Base-by-base conservation (phyloP, 2,329 filamentous ascomycete species). In the Phoma sp. region DNA sequence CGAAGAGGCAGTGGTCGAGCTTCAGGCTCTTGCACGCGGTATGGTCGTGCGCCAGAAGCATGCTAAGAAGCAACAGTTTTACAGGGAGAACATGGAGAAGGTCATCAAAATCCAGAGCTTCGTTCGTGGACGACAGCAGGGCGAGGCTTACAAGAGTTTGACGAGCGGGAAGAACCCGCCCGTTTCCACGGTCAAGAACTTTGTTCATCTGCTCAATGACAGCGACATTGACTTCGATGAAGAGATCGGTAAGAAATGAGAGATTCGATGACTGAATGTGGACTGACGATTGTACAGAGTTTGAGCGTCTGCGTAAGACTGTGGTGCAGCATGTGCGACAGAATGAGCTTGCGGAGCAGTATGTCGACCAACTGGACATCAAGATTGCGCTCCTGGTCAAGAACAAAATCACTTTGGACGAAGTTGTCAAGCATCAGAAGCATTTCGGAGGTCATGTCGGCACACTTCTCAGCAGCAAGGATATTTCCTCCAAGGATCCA, bases 211-310 rank as follows among this genome's bases (percentile, higher is more conserved):
- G 33, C 86, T 99, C 52, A 99, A 98, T 68, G 95, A 99, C 75
- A 98, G 92, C 68, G 93, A 97, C 70, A 96, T 99, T 67, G 95
- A 99, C 72, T 99, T 99, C 76, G 96, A 99, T 71, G 93, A 98
- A 73, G 95, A 99, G 73, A 88, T 99, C 46, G 76, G 76, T 77
- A 71, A 61, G 73, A 39, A 7, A 58, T 8, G 0, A 5, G 13
- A 4, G 27, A 18, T 27, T 13, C 27, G 11, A 14, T 29, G 4
- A 5, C 10, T 4, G 18, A 6, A 2, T 7, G 32, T 7, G 8
- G 40, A 37, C 65, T 76, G 58, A 74, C 55, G 13, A 2, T 6
- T 7, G 4, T 33, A 4, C 44, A 77, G 95, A 99, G 72, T 97
- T 98, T 63, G 95, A 99, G 75, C 86, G 93, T 42, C 81, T 98